Evolutionary conservation across 2,329 filamentous ascomycete species (phyloP), one percentile per base, ranked within the genome.

Genomic region (Phyllosticta paracitricarpa): DNA sequence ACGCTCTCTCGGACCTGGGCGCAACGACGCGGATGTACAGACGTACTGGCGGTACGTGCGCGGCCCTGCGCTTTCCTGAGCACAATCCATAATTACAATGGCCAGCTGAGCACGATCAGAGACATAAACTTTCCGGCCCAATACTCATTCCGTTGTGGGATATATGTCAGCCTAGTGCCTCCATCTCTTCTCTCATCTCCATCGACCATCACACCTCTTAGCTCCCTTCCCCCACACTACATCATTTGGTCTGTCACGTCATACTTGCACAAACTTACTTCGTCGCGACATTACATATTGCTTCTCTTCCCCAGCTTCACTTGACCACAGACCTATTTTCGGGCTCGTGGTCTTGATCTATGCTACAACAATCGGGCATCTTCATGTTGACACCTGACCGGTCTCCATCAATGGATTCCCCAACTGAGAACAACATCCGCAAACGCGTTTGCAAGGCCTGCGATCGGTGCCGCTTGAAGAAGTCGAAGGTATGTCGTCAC

Each of bases 361-460:
- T 48, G 40, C 4, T n/a, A 19, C 40, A 48, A n/a, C 40, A 48
- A 48, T 6, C 17, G 7, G n/a, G 40, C 3, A 17, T 48, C 40
- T 48, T 53, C 55, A 62, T 62, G 61, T 59, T 54, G 51, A 59
- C 52, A 28, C 61, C 54, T 22, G 53, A 73, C 59, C 66, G 71
- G 57, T 71, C 70, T 60, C 70, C 68, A 61, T 73, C 72, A 52
- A 74, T 74, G 71, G 72, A 74, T 57, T 66, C 69, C 22, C 63
- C 75, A 17, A 56, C 61, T 17, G 78, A 80, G 67, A 74, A 74
- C 64, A 79, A 77, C 65, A 77, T 78, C 62, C 72, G 84, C 66
- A 86, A 87, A 73, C 78, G 84, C 68, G 84, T 86, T 51, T 84
- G 84, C 71, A 87, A 86, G 73, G 84, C 84, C 25, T 87, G 84